A percentile compares a stretch with the other conserved stretches of the same genome.
These are phyloP conservation scores for Acrocalymma vagum DNA, from an alignment of 2,329 filamentous ascomycete species.

Conservation along the genomic window DNA sequence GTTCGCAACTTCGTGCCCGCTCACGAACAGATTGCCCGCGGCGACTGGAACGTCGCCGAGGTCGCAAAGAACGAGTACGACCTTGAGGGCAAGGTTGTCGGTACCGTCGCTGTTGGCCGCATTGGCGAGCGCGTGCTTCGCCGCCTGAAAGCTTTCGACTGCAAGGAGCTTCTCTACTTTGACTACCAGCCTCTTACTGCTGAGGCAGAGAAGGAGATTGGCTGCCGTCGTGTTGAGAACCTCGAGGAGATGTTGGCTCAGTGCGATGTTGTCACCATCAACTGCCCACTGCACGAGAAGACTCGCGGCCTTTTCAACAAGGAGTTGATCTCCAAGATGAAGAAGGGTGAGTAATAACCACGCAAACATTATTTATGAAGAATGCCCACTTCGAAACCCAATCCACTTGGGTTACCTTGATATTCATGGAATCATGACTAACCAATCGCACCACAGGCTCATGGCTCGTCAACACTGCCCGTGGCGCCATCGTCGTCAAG, in stretches of 20 bases:
- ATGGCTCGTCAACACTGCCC: conserved; percentile 98
- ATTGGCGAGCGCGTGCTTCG: conserved; percentile 98
- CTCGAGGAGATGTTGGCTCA: conserved; percentile 94
- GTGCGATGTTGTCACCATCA: conserved; percentile 98
- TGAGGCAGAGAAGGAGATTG: conserved; percentile 94
- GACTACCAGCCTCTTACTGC: conserved; percentile 94
- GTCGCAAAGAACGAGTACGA: conserved; percentile 99
- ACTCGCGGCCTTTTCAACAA: conserved; percentile 97
- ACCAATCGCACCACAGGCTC: conserved; percentile 69
- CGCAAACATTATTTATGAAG: too few species aligned
- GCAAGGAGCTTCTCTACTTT: conserved; percentile 99
- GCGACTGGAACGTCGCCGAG: conserved; percentile 94
- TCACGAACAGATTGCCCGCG: conserved; percentile 88
- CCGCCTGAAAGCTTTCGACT: conserved; percentile 96
- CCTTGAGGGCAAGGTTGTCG: conserved; percentile 95
- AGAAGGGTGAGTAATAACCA: conserved; percentile 71
- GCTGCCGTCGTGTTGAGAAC: conserved; percentile 84
- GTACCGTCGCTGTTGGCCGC: conserved; percentile 95
- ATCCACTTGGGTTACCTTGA: too few species aligned
- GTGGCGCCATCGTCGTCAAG: conserved; percentile 98
- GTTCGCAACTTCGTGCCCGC: conserved; percentile 99
- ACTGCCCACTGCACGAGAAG: conserved; percentile 99
- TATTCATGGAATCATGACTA: conserved; percentile 5
- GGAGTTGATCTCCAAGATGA: conserved; percentile 98
- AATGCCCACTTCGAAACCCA: too few species aligned